Percentiles rank a stretch among this genome's conserved stretches.
Conservation (phyloP, 73 alveolate genomes). For the Uronychia setigera region DNA sequence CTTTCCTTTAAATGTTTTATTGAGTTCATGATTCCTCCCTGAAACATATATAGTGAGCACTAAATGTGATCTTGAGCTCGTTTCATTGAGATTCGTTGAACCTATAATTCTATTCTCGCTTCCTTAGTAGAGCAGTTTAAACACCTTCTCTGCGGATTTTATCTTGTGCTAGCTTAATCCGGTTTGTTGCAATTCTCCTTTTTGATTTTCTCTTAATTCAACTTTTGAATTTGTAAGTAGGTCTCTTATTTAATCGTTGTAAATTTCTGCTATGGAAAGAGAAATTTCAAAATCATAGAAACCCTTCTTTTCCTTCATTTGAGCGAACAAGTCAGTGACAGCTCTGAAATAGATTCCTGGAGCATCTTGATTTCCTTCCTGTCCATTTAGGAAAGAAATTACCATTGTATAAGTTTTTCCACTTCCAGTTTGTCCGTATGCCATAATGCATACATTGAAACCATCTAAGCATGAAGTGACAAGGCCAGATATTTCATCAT, state of each 20-base stretch:
- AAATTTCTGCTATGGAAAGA: conserved; percentile 67
- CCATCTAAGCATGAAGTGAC: conserved; percentile 85
- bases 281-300: conserved; percentile 55
- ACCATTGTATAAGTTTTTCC: conserved; percentile 92
- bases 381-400: not conserved
- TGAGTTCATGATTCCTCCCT: conserved; percentile 43
- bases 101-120: conserved; percentile 85
- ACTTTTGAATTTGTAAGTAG: conserved; percentile 41
- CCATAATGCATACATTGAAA: conserved; percentile 85
- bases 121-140: conserved; percentile 59
- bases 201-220: conserved; percentile 40
- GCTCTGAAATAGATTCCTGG: conserved; percentile 75
- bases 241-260: conserved; percentile 77
- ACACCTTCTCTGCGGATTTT: conserved; percentile 23
- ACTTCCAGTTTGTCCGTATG: conserved; percentile 93
- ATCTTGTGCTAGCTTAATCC: conserved; percentile 22
- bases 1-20: conserved; percentile 70
- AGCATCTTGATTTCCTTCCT: conserved; percentile 61
- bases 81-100: conserved; percentile 84
- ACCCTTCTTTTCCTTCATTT: conserved; percentile 46
- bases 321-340: conserved; percentile 61
- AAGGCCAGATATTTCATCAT: conserved; percentile 80
- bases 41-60: conserved; percentile 79
- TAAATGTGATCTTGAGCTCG: conserved; percentile 93
- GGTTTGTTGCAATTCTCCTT: conserved; percentile 17